Conservation (phyloP, 2,329 filamentous ascomycete genomes). For the Davidsoniella eucalypti region DNA sequence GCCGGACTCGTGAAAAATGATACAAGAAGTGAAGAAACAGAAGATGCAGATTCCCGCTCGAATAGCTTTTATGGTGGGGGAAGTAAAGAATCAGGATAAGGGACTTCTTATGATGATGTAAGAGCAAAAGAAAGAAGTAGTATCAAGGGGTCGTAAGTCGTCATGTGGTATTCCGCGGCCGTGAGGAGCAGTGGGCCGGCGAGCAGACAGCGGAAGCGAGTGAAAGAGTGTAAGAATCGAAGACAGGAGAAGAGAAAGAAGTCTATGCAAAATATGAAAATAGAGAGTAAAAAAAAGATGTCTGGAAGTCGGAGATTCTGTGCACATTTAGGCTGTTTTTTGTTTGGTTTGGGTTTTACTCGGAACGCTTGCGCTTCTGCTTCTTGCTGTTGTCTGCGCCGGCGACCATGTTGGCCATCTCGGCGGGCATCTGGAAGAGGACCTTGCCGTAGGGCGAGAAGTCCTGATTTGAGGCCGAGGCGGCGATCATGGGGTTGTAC, state of each 20-base stretch:
- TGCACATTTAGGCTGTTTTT: background rate
- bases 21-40: slow-evolving; percentile 16
- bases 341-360: slow-evolving; percentile 25
- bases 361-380: slow-evolving; percentile 53
- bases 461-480: slow-evolving; percentile 37
- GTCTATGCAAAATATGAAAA: background rate
- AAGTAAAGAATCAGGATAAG: slow-evolving; percentile 17
- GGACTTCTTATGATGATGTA: too few species aligned
- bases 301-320: background rate
- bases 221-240: slow-evolving; percentile 5
- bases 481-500: slow-evolving; percentile 25
- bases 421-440: slow-evolving; percentile 65
- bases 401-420: slow-evolving; percentile 47
- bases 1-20: slow-evolving; percentile 14
- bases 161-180: slow-evolving; percentile 6
- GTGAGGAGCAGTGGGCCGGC: background rate
- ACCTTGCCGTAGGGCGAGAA: slow-evolving; percentile 55
- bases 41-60: slow-evolving; percentile 13
- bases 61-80: background rate
- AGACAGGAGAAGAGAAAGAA: background rate
- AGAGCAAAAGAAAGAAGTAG: slow-evolving; percentile 14
- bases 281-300: background rate
- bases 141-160: slow-evolving; percentile 8
- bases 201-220: background rate
- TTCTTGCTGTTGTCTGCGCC: slow-evolving; percentile 33